phyloP scores from a whole-genome alignment of 169 alveolate species.

The Plasmodium adleri region DNA sequence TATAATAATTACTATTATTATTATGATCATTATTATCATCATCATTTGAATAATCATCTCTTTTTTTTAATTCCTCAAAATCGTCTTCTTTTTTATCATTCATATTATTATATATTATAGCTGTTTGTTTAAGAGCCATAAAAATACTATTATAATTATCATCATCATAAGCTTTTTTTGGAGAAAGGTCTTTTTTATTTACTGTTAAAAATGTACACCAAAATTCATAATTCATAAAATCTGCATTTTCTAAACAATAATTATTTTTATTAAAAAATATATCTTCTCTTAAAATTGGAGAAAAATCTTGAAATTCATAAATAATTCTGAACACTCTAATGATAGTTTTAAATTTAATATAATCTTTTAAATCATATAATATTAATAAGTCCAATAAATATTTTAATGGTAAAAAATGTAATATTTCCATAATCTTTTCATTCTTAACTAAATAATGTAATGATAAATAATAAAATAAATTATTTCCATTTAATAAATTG shows the following conservation, averaged over 20 bases:
- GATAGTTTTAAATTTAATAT: conserved; percentile 51
- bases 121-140: neutral
- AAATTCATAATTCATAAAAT: conserved; percentile 69
- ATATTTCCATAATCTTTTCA: conserved; percentile 59
- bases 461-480: conserved; percentile 54
- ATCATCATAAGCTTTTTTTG: neutral
- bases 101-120: neutral
- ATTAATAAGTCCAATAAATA: conserved; percentile 59
- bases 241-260: conserved; percentile 34
- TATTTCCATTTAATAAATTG: conserved; percentile 66
- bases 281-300: conserved; percentile 18
- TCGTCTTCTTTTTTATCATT: neutral
- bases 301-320: conserved; percentile 68
- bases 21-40: neutral
- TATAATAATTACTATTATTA: neutral
- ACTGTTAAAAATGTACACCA: conserved; percentile 39
- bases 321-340: conserved; percentile 56
- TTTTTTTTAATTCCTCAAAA: neutral
- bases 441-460: conserved; percentile 51
- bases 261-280: conserved; percentile 48
- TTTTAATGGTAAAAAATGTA: conserved; percentile 51
- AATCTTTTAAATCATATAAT: conserved; percentile 62
- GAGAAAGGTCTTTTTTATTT: neutral
- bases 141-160: conserved; percentile 13
- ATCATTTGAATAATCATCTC: neutral